Percentiles rank a stretch among this genome's conserved stretches.
phyloP scores from a whole-genome alignment of 2,329 filamentous ascomycete species.

The Colletotrichum higginsianum region DNA sequence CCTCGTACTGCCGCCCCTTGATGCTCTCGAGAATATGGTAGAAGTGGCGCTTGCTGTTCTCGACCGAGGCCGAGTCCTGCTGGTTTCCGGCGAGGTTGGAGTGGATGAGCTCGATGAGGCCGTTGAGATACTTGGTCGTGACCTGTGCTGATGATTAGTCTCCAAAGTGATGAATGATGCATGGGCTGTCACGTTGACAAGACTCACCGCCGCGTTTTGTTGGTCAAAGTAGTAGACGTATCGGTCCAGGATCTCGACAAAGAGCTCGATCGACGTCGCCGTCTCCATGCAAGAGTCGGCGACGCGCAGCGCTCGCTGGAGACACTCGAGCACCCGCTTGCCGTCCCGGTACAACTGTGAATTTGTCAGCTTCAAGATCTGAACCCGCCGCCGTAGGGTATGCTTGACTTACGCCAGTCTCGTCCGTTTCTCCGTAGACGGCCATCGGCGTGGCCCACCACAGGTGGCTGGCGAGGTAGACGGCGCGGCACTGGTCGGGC shows the following conservation, averaged over 20 bases:
- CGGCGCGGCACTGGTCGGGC: slow-evolving; percentile 96
- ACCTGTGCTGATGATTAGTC: slow-evolving; percentile 61
- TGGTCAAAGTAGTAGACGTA: slow-evolving; percentile 99
- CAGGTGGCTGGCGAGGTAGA: slow-evolving; percentile 95
- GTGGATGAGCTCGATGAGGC: slow-evolving; percentile 97
- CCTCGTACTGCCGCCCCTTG: slow-evolving; percentile 90
- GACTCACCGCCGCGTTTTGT: slow-evolving; percentile 89
- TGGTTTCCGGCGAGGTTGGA: slow-evolving; percentile 92
- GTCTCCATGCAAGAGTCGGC: slow-evolving; percentile 99
- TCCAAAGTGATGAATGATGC: no score
- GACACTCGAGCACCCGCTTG: slow-evolving; percentile 95
- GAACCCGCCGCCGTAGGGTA: background rate
- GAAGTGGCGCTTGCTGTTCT: slow-evolving; percentile 94
- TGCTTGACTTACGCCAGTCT: slow-evolving; percentile 76
- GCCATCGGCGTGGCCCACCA: slow-evolving; percentile 96
- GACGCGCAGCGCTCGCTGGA: slow-evolving; percentile 94
- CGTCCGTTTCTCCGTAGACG: slow-evolving; percentile 83
- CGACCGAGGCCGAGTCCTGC: slow-evolving; percentile 84
- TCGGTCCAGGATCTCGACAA: slow-evolving; percentile 97
- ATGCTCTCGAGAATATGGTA: slow-evolving; percentile 96
- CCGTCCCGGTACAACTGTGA: slow-evolving; percentile 94
- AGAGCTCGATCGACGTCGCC: slow-evolving; percentile 95
- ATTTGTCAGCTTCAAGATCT: slow-evolving; percentile 44
- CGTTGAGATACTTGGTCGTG: slow-evolving; percentile 97
- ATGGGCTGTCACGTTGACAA: no score